A percentile compares a stretch with the other conserved stretches of the same genome.
These are phyloP conservation scores for Coemansia sp. DNA, from an alignment of 192 early-diverging fungal genomes.

Conservation along the genomic window DNA sequence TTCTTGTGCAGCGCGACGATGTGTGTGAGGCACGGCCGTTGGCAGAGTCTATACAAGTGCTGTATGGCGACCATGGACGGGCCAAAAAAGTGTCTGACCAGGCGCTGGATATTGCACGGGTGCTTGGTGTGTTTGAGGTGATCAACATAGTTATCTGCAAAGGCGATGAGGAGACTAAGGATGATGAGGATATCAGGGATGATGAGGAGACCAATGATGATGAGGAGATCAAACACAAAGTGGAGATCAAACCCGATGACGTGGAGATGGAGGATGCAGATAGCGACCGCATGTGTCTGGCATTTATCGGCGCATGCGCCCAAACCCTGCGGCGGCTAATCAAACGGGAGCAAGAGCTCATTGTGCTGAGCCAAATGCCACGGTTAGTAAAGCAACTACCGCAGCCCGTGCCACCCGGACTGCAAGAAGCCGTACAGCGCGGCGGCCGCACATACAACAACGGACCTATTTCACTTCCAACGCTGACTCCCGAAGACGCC, in stretches of 20 bases:
- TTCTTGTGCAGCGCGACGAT: slow-evolving; percentile 22
- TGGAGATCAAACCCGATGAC: neutral
- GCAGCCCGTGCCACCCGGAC: slow-evolving; percentile 43
- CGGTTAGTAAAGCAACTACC: slow-evolving; percentile 43
- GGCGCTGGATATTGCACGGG: slow-evolving; percentile 30
- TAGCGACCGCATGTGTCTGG: slow-evolving; percentile 4
- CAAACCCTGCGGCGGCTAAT: slow-evolving; percentile 28
- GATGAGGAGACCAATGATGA: slow-evolving; percentile 4
- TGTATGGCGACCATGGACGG: slow-evolving; percentile 28
- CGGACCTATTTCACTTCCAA: slow-evolving; percentile 24
- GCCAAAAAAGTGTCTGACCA: slow-evolving; percentile 28
- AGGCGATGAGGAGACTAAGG: neutral
- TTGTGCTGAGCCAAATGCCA: slow-evolving; percentile 38
- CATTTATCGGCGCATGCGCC: slow-evolving; percentile 25
- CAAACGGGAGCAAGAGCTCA: slow-evolving; percentile 39
- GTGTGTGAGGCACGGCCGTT: slow-evolving; percentile 15
- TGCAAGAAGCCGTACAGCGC: slow-evolving; percentile 38
- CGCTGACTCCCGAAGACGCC: slow-evolving; percentile 3
- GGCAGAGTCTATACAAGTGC: slow-evolving; percentile 21
- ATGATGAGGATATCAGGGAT: slow-evolving; percentile 2
- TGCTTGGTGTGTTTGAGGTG: slow-evolving; percentile 30
- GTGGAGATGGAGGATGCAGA: slow-evolving; percentile 10
- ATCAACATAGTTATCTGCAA: slow-evolving; percentile 6
- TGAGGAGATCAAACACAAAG: neutral
- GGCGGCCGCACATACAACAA: slow-evolving; percentile 35